Evolutionary conservation across 176 grass and related monocot species (phyloP).

Genomic region (Zizania latifolia): DNA sequence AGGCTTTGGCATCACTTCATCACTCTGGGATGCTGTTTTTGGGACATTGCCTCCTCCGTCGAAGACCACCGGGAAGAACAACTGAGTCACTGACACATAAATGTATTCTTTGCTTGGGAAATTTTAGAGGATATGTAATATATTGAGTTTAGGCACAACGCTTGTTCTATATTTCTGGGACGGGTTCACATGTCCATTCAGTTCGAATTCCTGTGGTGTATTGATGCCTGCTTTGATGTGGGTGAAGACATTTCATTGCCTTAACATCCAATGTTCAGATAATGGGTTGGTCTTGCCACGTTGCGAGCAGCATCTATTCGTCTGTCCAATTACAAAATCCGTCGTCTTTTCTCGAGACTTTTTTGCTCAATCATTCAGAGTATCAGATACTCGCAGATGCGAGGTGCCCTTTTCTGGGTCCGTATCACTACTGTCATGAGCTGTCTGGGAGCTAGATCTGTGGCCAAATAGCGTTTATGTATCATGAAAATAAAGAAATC

Average conservation of each 20-base stretch:
- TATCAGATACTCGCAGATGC: neutral
- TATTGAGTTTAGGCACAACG: conserved; percentile 38
- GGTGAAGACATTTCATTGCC: conserved; percentile 20
- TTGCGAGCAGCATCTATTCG: neutral
- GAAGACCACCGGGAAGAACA: conserved; percentile 25
- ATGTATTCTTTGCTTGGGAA: conserved; percentile 19
- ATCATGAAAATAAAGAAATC: neutral
- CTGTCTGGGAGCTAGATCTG: neutral
- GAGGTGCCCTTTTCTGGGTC: neutral
- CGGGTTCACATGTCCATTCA: too few species aligned
- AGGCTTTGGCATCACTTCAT: conserved; percentile 90
- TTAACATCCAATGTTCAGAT: neutral
- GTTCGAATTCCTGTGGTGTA: conserved; percentile 37
- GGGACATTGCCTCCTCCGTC: conserved; percentile 63
- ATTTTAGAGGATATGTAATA: conserved; percentile 46
- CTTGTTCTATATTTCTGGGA: too few species aligned
- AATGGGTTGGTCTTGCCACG: neutral
- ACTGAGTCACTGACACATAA: conserved; percentile 26
- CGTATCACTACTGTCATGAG: neutral
- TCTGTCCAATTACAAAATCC: neutral
- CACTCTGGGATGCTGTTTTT: conserved; percentile 71
- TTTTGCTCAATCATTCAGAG: neutral
- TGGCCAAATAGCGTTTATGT: neutral
- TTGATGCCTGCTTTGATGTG: conserved; percentile 13
- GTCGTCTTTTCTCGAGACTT: neutral